These are phyloP conservation scores for Solanum tacnaense DNA, from an alignment of 257 asterid genomes.

Conservation along the genomic window DNA sequence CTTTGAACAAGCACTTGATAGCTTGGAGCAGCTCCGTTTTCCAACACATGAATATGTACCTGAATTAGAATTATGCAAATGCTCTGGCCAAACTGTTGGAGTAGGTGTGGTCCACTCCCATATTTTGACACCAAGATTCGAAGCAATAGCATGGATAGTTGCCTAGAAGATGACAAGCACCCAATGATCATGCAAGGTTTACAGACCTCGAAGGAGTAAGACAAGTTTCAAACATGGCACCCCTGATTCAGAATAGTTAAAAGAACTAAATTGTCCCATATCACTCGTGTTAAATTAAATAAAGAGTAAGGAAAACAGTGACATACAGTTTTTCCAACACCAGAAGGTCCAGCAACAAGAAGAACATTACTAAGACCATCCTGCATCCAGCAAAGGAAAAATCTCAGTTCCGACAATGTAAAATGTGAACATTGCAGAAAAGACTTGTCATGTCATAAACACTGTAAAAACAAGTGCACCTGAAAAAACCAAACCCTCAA, in stretches of 20 bases:
- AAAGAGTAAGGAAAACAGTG: slow-evolving; percentile 1
- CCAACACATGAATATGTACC: slow-evolving; percentile 29
- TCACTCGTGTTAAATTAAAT: background rate
- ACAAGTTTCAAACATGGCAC: background rate
- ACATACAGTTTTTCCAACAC: slow-evolving; percentile 96
- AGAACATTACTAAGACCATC: slow-evolving; percentile 38
- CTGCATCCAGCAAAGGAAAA: slow-evolving; percentile 29
- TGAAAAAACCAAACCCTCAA: background rate
- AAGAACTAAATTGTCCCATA: slow-evolving; percentile 1
- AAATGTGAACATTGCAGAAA: background rate
- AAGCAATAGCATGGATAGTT: slow-evolving; percentile 62
- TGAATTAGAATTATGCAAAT: slow-evolving; percentile 69
- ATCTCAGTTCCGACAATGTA: background rate
- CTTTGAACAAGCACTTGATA: background rate
- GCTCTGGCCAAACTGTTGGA: slow-evolving; percentile 91
- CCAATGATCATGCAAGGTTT: slow-evolving; percentile 4
- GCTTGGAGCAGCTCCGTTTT: background rate
- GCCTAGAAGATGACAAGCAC: slow-evolving; percentile 44
- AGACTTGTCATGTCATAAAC: background rate
- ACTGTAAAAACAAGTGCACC: background rate
- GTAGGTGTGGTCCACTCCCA: slow-evolving; percentile 90
- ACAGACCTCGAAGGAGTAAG: background rate
- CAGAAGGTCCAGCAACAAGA: slow-evolving; percentile 83
- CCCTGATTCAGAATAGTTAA: background rate
- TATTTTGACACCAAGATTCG: slow-evolving; percentile 61